Percentiles rank a stretch among this genome's conserved stretches.
phyloP scores from a whole-genome alignment of 305 asterid species.

The Stenogyne calaminthoides region DNA sequence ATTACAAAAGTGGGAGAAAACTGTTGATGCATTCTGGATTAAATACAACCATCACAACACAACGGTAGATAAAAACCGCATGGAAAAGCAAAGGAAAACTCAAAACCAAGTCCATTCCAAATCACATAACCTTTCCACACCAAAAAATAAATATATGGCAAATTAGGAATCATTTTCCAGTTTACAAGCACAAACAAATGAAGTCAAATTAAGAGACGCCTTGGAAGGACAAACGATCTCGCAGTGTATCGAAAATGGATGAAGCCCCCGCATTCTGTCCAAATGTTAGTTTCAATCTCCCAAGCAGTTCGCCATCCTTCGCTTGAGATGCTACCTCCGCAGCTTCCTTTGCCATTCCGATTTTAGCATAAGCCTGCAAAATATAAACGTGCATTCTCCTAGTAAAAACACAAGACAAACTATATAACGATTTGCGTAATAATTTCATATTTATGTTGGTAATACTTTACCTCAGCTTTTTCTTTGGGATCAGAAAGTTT shows the following conservation, averaged over 20 bases:
- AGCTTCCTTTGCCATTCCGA: conserved; percentile 98
- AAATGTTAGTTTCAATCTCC: conserved; percentile 65
- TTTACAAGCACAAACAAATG: background rate
- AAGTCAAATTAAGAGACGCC: conserved; percentile 57
- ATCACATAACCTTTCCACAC: background rate
- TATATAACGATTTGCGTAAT: background rate
- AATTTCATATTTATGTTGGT: background rate
- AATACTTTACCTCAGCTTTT: conserved; percentile 78
- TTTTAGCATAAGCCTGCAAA: conserved; percentile 80
- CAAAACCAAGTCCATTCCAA: background rate
- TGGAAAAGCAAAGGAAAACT: background rate
- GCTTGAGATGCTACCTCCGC: conserved; percentile 94
- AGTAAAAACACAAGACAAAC: background rate
- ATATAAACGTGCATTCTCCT: background rate
- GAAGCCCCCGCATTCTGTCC: conserved; percentile 78
- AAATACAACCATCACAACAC: background rate
- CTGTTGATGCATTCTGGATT: background rate
- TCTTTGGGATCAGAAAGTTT: conserved; percentile 87
- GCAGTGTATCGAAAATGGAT: conserved; percentile 73
- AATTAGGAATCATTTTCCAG: background rate
- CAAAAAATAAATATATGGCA: background rate
- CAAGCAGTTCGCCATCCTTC: conserved; percentile 89
- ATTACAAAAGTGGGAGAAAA: background rate
- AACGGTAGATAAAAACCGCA: background rate
- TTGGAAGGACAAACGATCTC: conserved; percentile 82